Base-by-base conservation (phyloP, 2,329 filamentous ascomycete species). In the Scleromitrula shiraiana region DNA sequence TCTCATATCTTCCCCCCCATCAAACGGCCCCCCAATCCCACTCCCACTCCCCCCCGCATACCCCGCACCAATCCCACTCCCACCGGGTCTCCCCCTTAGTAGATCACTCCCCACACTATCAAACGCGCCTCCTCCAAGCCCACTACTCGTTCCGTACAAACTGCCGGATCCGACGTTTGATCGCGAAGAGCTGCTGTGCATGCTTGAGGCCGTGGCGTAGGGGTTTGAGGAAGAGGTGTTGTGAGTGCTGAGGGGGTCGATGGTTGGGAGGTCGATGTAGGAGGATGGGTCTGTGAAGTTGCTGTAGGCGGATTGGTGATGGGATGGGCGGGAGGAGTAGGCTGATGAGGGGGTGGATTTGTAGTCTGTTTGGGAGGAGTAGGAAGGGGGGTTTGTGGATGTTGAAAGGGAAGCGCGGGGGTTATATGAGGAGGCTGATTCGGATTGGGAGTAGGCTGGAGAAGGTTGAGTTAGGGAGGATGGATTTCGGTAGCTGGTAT, bases 191-290 rank as follows among this genome's bases (percentile, higher is more conserved):
- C n/a, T n/a, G n/a, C n/a, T n/a, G 30, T 15, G n/a, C 30, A 33
- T 33, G 17, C 46, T 45, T 14, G 53, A 27, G 2, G 50, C 51
- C 30, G 20, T 50, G 39, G 30, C 36, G 33, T 9, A 54, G 30
- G 22, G 19, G 40, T 46, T 52, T 49, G 17, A 41, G 46, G 5
- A 47, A 52, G 38, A 33, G 30, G 30, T n/a, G 17, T 33, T 33
- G 9, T 33, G 30, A n/a, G 14, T 33, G 17, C 30, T 15, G 30
- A 33, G 30, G 14, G 30, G 36, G 12, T 64, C 60, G 0, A 63
- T 44, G 9, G 59, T 61, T 9, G 61, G 61, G 1, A 64, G 50
- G 41, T 64, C 60, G 19, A 62, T 54, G 35, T 56, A 63, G 5
- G n/a, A n/a, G n/a, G 60, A 54, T 4, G 59, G 54, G 22, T 61